Evolutionary conservation across 495 filamentous ascomycete genomes (phyloP).

Genomic region (Penicillium lividum): DNA sequence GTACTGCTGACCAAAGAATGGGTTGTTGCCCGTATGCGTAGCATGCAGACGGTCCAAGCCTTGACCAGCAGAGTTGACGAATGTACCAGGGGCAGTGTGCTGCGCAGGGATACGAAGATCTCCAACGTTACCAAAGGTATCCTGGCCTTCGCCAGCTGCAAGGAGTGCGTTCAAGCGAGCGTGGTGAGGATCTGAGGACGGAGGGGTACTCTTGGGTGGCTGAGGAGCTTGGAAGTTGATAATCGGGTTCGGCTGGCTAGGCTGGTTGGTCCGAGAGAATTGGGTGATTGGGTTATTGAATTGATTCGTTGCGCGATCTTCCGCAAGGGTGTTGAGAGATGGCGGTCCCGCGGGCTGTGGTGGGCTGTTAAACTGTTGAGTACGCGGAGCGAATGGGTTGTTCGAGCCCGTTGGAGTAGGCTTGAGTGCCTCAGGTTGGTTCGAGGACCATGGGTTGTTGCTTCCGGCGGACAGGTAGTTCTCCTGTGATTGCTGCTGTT

Average conservation of each 20-base stretch:
- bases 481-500: conserved; percentile 61
- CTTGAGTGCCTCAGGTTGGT: conserved; percentile 47
- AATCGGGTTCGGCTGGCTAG: conserved; percentile 47
- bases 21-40: conserved; percentile 85
- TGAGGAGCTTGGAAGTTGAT: conserved; percentile 51
- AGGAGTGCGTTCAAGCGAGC: conserved; percentile 90
- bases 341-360: conserved; percentile 58
- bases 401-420: conserved; percentile 83
- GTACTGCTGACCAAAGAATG: conserved; percentile 80
- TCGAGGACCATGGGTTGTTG: conserved; percentile 73
- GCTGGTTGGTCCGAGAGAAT: conserved; percentile 18
- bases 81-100: conserved; percentile 94
- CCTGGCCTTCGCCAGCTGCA: conserved; percentile 82
- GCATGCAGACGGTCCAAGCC: conserved; percentile 68
- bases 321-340: conserved; percentile 66
- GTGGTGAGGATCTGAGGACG: conserved; percentile 68
- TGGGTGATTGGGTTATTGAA: conserved; percentile 46
- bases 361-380: conserved; percentile 61
- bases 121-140: conserved; percentile 96
- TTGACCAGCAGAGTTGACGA: conserved; percentile 90
- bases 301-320: conserved; percentile 65
- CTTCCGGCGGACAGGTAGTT: conserved; percentile 67
- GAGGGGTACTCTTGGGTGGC: conserved; percentile 48
- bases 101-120: conserved; percentile 94
- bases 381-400: conserved; percentile 83